Conservation (phyloP, 1,139 yeast genomes). For the Pichia sp. region DNA sequence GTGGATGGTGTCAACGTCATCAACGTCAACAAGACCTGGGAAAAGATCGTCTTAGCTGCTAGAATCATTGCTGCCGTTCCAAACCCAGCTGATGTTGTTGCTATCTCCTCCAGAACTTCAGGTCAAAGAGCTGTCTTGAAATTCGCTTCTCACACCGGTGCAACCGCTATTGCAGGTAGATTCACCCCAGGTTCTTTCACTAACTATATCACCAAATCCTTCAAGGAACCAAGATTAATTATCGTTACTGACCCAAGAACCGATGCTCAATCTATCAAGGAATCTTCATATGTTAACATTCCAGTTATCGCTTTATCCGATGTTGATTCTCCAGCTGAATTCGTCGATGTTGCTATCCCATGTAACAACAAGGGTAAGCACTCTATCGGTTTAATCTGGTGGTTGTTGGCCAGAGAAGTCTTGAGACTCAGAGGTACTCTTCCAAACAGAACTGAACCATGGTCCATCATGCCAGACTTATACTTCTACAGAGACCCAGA, state of each 20-base stretch:
- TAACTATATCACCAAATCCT: conserved; percentile 99
- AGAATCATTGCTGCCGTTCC: conserved; percentile 99
- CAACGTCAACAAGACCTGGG: conserved; percentile 99
- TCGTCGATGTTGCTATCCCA: conserved; percentile 99
- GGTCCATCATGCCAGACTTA: conserved; percentile 99
- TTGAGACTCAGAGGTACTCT: conserved; percentile 98
- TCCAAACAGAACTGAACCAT: conserved; percentile 94
- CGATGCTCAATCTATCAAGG: conserved; percentile 99
- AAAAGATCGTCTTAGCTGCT: conserved; percentile 99
- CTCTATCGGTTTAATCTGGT: conserved; percentile 99
- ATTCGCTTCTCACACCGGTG: conserved; percentile 99
- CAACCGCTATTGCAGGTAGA: conserved; percentile 99
- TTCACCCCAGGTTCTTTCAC: conserved; percentile 99
- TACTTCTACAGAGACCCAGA: conserved; percentile 99
- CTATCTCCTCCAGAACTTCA: conserved; percentile 98
- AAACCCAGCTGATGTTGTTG: conserved; percentile 97
- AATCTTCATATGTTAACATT: conserved; percentile 99
- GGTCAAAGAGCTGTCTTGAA: conserved; percentile 99
- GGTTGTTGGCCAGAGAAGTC: conserved; percentile 99
- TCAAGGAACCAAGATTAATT: conserved; percentile 99
- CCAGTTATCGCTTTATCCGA: conserved; percentile 99
- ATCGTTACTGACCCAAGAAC: conserved; percentile 99
- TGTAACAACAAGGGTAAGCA: conserved; percentile 99
- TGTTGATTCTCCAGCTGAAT: conserved; percentile 98
- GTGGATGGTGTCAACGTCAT: conserved; percentile 99